Conservation (phyloP, 1,139 yeast species). For the Lodderomyces parapsilosis region DNA sequence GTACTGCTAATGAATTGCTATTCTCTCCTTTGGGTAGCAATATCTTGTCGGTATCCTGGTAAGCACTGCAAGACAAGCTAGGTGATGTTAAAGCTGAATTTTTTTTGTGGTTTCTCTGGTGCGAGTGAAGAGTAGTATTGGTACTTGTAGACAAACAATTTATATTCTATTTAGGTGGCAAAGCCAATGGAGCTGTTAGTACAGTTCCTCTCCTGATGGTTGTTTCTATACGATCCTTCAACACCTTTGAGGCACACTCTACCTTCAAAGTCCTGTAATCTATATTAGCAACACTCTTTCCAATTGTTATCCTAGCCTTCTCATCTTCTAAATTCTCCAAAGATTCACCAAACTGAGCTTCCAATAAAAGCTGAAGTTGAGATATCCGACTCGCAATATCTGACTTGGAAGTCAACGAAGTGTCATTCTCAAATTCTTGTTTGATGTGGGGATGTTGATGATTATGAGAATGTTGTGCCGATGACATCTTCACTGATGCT, state of each 20-base stretch:
- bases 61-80: too few relatives aligned
- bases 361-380: slow-evolving; percentile 61
- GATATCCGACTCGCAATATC: slow-evolving; percentile 52
- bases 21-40: not conserved
- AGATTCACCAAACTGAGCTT: slow-evolving; percentile 87
- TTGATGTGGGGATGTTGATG: slow-evolving; percentile 23
- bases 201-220: slow-evolving; percentile 75
- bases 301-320: slow-evolving; percentile 62
- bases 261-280: slow-evolving; percentile 65
- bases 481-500: slow-evolving; percentile 85
- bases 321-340: slow-evolving; percentile 41
- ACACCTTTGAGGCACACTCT: slow-evolving; percentile 72
- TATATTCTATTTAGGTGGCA: slow-evolving; percentile 5
- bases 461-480: slow-evolving; percentile 53
- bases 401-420: not conserved
- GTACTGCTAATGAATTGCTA: too few relatives aligned
- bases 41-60: too few relatives aligned
- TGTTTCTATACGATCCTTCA: slow-evolving; percentile 80
- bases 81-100: too few relatives aligned
- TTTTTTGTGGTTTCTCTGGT: too few relatives aligned
- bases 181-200: slow-evolving; percentile 73
- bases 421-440: slow-evolving; percentile 6
- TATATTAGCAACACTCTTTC: slow-evolving; percentile 70
- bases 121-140: too few relatives aligned
- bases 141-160: too few relatives aligned